Evolutionary conservation across 2,329 filamentous ascomycete genomes (phyloP), one percentile per base, ranked within the genome.

Genomic region (Diaporthe aspalathi): DNA sequence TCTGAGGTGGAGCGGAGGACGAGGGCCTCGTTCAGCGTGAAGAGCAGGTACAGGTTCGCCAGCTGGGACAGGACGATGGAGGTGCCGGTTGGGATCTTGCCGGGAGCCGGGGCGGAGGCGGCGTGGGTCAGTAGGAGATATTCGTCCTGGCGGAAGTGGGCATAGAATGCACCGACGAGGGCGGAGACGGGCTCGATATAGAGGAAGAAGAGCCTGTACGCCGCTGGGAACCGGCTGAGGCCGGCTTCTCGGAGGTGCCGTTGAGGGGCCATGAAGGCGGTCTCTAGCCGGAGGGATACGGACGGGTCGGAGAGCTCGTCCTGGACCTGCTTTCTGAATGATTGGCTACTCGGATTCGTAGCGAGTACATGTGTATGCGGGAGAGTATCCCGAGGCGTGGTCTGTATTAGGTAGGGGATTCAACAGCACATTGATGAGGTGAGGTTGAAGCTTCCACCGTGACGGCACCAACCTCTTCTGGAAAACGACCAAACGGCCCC

Each of bases 11-110:
- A 85, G 52, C 93, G 90, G 74, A 95, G 85, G 16, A 95, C 90
- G 29, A 94, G 81, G 2, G 92, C 92, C 82, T 96, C 93, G 82
- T 92, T 94, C 77, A 95, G 81, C 69, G 92, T 89, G 80, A 95
- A 93, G 71, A 93, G 87, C 49, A 95, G 80, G 82, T 95, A 95
- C 73, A 95, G 84, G 80, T 94, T 95, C 53, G 91, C 92, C 40
- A 95, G 87, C 82, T 95, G 93, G 22, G 90, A 89, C 76, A 95
- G 84, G 50, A 90, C 89, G 71, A 94, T 89, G 12, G 88, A 87
- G 1, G 91, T 92, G 50, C 86, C 87, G 45, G 87, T 81, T 1
- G 92, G 89, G 8, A 91, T 80, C 77, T 77, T 67, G 70, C 80
- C 76, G 35, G 79, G 67, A 74, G 82, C 74, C 71, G 86, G 81